A percentile compares a stretch with the other conserved stretches of the same genome.
Evolutionary conservation across 805 yeast genomes (phyloP).

Genomic region (Starmera dryadoides): DNA sequence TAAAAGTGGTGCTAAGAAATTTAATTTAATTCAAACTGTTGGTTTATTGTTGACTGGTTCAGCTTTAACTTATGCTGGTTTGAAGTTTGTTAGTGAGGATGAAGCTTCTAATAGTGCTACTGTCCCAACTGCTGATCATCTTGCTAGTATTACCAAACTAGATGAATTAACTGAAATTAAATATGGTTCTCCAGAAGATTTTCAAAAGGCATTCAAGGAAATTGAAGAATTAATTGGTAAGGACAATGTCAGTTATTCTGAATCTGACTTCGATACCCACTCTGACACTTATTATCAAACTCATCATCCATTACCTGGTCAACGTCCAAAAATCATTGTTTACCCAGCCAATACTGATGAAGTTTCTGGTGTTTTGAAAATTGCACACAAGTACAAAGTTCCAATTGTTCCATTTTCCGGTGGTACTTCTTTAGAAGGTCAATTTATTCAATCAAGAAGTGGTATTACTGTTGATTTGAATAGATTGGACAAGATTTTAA

Average conservation of each 20-base stretch:
- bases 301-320: slow-evolving; percentile 53
- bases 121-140: background rate
- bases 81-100: background rate
- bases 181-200: slow-evolving; percentile 31
- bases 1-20: background rate
- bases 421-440: slow-evolving; percentile 80
- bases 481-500: slow-evolving; percentile 49
- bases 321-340: slow-evolving; percentile 50
- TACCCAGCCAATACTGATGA: slow-evolving; percentile 62
- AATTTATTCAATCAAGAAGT: slow-evolving; percentile 60
- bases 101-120: background rate
- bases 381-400: slow-evolving; percentile 51
- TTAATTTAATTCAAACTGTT: background rate
- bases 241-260: slow-evolving; percentile 24
- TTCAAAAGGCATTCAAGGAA: slow-evolving; percentile 33
- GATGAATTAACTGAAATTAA: slow-evolving; percentile 27
- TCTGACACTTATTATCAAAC: slow-evolving; percentile 56
- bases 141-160: slow-evolving; percentile 30
- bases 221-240: slow-evolving; percentile 32
- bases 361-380: slow-evolving; percentile 54
- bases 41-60: background rate
- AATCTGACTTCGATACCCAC: slow-evolving; percentile 41
- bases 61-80: background rate
- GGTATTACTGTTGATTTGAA: slow-evolving; percentile 62
- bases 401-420: slow-evolving; percentile 80